Conservation (phyloP, 371 early-diverging fungal species). For the Actinomucor elegans region DNA sequence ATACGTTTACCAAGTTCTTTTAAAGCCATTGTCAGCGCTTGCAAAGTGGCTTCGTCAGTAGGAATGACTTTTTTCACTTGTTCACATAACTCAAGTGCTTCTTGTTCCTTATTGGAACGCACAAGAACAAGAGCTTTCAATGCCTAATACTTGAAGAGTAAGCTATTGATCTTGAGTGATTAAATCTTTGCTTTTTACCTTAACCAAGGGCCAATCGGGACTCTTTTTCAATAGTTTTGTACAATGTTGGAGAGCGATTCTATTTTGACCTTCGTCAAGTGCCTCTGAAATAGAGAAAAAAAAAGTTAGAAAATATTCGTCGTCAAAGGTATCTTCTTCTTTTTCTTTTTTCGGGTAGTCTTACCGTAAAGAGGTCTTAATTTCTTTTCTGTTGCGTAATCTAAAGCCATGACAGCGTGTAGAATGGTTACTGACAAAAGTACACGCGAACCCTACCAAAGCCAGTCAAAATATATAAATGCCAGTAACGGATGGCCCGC, state of each 20-base stretch:
- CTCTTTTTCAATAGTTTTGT: conserved; percentile 75
- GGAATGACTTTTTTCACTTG: conserved; percentile 69
- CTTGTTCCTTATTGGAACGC: conserved; percentile 64
- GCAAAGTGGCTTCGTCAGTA: conserved; percentile 72
- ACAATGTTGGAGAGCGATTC: conserved; percentile 65
- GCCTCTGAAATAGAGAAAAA: conserved; percentile 74
- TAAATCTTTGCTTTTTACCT: conserved; percentile 40
- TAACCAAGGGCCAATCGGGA: conserved; percentile 63
- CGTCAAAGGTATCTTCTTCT: neutral
- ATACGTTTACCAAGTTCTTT: conserved; percentile 63
- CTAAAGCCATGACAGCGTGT: conserved; percentile 9
- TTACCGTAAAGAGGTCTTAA: conserved; percentile 52
- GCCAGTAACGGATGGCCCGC: no score
- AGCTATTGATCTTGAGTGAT: neutral
- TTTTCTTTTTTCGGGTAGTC: neutral
- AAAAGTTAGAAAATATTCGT: no score
- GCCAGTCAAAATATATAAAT: no score
- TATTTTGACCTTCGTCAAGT: conserved; percentile 71
- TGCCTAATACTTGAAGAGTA: conserved; percentile 55
- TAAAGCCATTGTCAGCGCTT: conserved; percentile 72
- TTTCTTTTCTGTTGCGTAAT: conserved; percentile 46
- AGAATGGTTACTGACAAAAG: neutral
- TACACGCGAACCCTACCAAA: no score
- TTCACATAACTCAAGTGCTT: conserved; percentile 70
- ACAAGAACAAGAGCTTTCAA: conserved; percentile 80